A percentile compares a stretch with the other conserved stretches of the same genome.
Evolutionary conservation across 495 filamentous ascomycete genomes (phyloP).

Genomic region (Filosporella fistucella): DNA sequence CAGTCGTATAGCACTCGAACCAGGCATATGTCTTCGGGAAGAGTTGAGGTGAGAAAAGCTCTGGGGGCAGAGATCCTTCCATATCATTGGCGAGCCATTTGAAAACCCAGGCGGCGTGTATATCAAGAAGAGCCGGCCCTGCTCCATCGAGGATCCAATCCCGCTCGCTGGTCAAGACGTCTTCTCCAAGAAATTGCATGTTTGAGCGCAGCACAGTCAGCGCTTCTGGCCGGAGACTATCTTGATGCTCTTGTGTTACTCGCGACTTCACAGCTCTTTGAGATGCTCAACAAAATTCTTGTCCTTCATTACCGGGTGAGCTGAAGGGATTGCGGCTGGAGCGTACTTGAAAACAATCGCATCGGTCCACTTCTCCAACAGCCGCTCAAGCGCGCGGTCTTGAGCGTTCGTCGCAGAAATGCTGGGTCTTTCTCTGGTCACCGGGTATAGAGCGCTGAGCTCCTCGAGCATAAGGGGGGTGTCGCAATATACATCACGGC

Average conservation of each 20-base stretch:
- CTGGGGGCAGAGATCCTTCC: conserved; percentile 38
- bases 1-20: not conserved
- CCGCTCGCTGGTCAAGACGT: conserved; percentile 47
- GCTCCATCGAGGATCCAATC: conserved; percentile 44
- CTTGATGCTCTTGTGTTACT: conserved; percentile 15
- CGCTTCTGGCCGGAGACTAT: conserved; percentile 35
- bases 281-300: conserved; percentile 48
- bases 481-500: conserved; percentile 49
- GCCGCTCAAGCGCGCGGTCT: conserved; percentile 19
- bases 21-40: not conserved
- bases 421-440: conserved; percentile 50
- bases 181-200: conserved; percentile 43
- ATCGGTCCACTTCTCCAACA: not conserved
- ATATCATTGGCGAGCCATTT: conserved; percentile 50
- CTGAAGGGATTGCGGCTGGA: conserved; percentile 39
- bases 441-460: conserved; percentile 45
- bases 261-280: conserved; percentile 33
- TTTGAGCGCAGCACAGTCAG: conserved; percentile 33
- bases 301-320: conserved; percentile 44
- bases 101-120: conserved; percentile 55
- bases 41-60: not conserved
- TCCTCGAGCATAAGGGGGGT: conserved; percentile 53
- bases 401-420: conserved; percentile 22
- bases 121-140: conserved; percentile 46
- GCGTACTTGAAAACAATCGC: conserved; percentile 34